These are phyloP conservation scores for Dentipellis fragilis DNA, from an alignment of 768 basidiomycete genomes.

Conservation along the genomic window DNA sequence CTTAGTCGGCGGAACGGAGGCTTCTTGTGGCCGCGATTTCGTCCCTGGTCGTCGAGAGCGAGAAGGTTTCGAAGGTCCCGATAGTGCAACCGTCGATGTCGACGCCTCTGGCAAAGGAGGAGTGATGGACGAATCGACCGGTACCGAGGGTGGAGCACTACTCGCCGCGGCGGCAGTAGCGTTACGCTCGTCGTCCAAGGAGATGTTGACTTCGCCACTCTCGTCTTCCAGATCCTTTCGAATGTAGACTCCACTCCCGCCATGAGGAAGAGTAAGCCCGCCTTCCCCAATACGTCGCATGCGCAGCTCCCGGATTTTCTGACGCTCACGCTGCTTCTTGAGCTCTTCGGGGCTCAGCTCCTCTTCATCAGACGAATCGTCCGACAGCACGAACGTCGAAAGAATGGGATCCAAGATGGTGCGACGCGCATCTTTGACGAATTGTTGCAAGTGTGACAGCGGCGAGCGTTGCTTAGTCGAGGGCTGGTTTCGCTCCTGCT, in stretches of 20 bases:
- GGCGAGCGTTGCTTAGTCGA: constrained; percentile 30
- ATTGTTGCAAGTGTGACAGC: constrained; percentile 44
- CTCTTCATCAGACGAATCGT: constrained; percentile 28
- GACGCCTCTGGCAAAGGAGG: background rate
- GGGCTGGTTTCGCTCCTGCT: constrained; percentile 29
- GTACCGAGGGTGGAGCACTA: background rate
- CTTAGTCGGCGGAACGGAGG: background rate
- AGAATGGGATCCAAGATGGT: constrained; percentile 40
- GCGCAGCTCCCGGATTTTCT: constrained; percentile 48
- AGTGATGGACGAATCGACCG: background rate
- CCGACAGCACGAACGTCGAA: constrained; percentile 23
- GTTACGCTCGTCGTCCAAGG: constrained; percentile 22
- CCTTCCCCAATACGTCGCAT: constrained; percentile 33
- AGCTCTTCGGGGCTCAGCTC: constrained; percentile 30
- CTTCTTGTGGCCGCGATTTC: background rate
- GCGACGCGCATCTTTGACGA: constrained; percentile 43
- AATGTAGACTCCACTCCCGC: constrained; percentile 36
- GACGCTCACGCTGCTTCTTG: constrained; percentile 34
- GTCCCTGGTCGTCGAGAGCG: no score
- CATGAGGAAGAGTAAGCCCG: constrained; percentile 14
- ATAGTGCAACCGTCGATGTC: background rate
- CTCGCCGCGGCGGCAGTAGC: background rate
- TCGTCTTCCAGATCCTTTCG: constrained; percentile 51
- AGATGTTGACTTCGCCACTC: constrained; percentile 50
- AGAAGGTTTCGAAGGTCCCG: background rate